These are phyloP conservation scores for Pythium periplocum DNA, from an alignment of 352 stramenopile species.

Conservation along the genomic window DNA sequence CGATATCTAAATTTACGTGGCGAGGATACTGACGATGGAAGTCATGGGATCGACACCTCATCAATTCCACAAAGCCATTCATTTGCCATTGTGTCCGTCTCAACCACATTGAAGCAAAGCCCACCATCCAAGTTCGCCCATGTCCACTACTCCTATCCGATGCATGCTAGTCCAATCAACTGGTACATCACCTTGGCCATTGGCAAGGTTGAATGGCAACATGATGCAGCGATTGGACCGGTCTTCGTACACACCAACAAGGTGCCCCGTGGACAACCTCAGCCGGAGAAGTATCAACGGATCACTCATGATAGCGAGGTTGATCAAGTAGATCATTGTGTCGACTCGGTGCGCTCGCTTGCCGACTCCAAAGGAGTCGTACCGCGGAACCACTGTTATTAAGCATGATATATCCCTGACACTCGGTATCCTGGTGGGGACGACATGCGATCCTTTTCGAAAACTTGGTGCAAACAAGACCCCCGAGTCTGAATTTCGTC, in stretches of 20 bases:
- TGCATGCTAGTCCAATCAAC: too few species aligned
- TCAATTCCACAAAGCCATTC: too few species aligned
- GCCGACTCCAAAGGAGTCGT: not conserved
- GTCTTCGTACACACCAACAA: slow-evolving; percentile 8
- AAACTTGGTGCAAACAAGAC: too few species aligned
- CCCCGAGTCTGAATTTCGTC: too few species aligned
- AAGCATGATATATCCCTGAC: too few species aligned
- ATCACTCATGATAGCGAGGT: slow-evolving; percentile 16
- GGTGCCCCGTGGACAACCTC: not conserved
- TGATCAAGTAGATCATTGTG: slow-evolving; percentile 13
- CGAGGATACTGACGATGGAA: too few species aligned
- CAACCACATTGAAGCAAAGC: slow-evolving; percentile 10
- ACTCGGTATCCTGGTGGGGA: too few species aligned
- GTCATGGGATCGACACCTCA: too few species aligned
- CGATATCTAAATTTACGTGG: too few species aligned
- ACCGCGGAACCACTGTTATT: too few species aligned
- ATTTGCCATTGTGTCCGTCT: too few species aligned
- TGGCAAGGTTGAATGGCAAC: slow-evolving; percentile 2
- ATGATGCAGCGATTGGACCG: slow-evolving; percentile 4
- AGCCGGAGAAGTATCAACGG: slow-evolving; percentile 9
- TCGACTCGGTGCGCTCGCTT: slow-evolving; percentile 3
- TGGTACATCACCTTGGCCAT: not conserved
- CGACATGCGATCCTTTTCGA: too few species aligned
- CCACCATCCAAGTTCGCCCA: slow-evolving; percentile 6
- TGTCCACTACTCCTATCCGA: slow-evolving; percentile 6